Base-by-base conservation (phyloP, 2,329 filamentous ascomycete species). In the Colletotrichum gloeosporioides region DNA sequence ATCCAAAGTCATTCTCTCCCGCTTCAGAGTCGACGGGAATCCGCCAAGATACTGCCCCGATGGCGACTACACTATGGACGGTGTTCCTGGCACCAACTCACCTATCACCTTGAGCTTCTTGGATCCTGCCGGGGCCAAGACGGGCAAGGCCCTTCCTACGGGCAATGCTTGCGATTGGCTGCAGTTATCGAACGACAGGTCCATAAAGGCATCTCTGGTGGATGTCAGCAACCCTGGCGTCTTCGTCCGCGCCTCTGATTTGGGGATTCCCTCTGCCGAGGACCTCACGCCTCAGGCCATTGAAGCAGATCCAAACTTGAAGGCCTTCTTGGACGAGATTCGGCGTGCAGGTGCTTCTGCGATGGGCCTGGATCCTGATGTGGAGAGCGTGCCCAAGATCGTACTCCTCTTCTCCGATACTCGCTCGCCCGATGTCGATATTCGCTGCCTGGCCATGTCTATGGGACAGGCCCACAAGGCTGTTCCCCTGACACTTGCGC, bases 361-460 rank as follows among this genome's bases (percentile, higher is more conserved):
- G 75, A 88, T 88, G 86, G 86, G 86, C 0, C 79, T 88, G 2
- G 84, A 86, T 27, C 82, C 82, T 1, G 76, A 79, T 7, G 80
- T 80, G 2, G 79, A 84, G 77, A 87, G 85, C 77, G 84, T 87
- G 31, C 87, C 86, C n/a, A 88, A 87, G 81, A 85, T 88, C 36
- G 84, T 88, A 22, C 74, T 90, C 6, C 83, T 90, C 12, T 87
- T 87, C 18, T 79, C 83, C 0, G 81, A 80, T 27, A 57, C 63
- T 10, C 77, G 69, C 27, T 77, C 80, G 15, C 70, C 78, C 12
- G 79, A 80, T 36, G 79, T 85, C 3, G 85, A 88, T 78, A 83
- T 90, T 34, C 83, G 84, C 36, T 89, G 87, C 67, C 82, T 88
- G 4, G 89, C 89, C 6, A 68, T 90, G 81, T 84, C 87, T 78